Base-by-base conservation (phyloP, 75 land plant species). In the Pinus taeda region DNA sequence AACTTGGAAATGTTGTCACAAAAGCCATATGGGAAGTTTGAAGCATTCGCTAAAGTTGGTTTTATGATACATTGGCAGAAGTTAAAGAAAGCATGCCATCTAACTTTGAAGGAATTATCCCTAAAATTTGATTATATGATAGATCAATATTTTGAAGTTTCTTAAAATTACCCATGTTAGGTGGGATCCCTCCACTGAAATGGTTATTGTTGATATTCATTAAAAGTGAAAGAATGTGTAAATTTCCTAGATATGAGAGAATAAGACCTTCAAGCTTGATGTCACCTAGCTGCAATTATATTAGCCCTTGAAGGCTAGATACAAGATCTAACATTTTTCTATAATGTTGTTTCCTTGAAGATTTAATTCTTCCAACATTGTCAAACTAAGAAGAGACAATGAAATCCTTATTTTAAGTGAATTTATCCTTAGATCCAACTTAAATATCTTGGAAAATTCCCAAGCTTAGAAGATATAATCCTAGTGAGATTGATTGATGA, bases 371-470 rank as follows among this genome's bases (percentile, higher is more conserved):
- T 78, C 59, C 61, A 89, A 67, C 55, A 63, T 69, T 21, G 9
- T 57, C 14, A 82, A 73, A 56, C 79, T 80, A 17, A 66, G 75
- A 33, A 92, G 75, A 57, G 81, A 79, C 33, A 75, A 53, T 37
- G 91, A 89, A 63, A 92, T 85, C 61, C 45, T 76, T 39, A 91
- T 89, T 33, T 83, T 70, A 39, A 91, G 61, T 57, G 58, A 36
- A 74, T 91, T 91, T 63, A 64, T 42, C 37, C 91, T 86, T 45
- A 91, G 77, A 70, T 91, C 89, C 21, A 91, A 74, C 64, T 70
- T 74, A 49, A 84, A 49, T 30, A 91, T 74, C 6, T 80, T 69
- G 20, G 77, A 74, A 55, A 74, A 26, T 75, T 66, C 33, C 85
- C 83, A 62, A 91, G 59, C 53, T 78, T 63, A 17, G 81, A 20